These are phyloP conservation scores for Corylus avellana DNA, from an alignment of 306 rosid species.

Conservation along the genomic window DNA sequence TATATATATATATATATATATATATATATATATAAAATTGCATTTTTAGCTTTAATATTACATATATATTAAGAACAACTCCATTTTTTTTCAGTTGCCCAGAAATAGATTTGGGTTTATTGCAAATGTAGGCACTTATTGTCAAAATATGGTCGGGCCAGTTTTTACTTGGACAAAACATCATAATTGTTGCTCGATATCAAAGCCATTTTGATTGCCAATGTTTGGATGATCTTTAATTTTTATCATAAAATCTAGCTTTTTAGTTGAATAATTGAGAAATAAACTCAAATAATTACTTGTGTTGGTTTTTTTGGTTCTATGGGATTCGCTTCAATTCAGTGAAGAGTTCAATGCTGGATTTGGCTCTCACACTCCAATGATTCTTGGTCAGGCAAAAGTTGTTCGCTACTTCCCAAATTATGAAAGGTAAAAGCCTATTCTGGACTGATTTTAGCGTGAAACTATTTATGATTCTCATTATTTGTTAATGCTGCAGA, in stretches of 20 bases:
- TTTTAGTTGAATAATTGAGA: slow-evolving; percentile 6
- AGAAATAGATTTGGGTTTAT: not conserved
- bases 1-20: too few relatives aligned
- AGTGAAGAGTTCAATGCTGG: slow-evolving; percentile 86
- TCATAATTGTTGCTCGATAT: slow-evolving; percentile 2
- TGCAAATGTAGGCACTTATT: not conserved
- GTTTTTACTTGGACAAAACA: not conserved
- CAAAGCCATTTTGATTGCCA: not conserved
- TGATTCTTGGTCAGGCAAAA: slow-evolving; percentile 96
- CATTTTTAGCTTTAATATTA: not conserved
- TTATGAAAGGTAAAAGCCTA: slow-evolving; percentile 65
- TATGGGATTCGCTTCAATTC: slow-evolving; percentile 32
- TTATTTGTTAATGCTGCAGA: slow-evolving; percentile 50
- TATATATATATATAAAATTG: not conserved
- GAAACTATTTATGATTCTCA: slow-evolving; percentile 29
- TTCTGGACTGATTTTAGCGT: slow-evolving; percentile 7
- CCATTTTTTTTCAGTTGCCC: not conserved
- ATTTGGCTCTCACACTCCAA: slow-evolving; percentile 94
- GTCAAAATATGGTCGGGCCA: not conserved
- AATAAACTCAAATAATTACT: slow-evolving; percentile 19
- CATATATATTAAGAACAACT: not conserved
- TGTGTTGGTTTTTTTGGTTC: slow-evolving; percentile 22
- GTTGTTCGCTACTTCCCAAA: slow-evolving; percentile 85
- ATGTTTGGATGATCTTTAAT: slow-evolving; percentile 11
- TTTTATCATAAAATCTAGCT: slow-evolving; percentile 20